Conservation (phyloP, 306 rosid species). For the Biancaea sappan region DNA sequence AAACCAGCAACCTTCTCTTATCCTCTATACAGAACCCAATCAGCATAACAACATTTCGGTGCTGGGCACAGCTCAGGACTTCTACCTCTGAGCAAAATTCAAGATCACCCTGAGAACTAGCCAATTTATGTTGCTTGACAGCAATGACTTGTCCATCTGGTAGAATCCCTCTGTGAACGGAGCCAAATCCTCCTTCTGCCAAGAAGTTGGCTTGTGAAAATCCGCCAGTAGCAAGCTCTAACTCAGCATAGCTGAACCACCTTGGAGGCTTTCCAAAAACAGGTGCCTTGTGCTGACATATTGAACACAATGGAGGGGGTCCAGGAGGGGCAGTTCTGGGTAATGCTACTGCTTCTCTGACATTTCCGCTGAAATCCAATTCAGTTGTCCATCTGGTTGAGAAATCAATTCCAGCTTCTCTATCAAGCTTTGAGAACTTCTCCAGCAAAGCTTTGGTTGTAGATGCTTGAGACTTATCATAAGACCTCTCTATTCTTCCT, state of each 20-base stretch:
- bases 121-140: slow-evolving; percentile 97
- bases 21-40: slow-evolving; percentile 98
- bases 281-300: slow-evolving; percentile 99
- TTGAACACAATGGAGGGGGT: slow-evolving; percentile 95
- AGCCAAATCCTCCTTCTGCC: slow-evolving; percentile 99
- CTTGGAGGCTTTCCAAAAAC: slow-evolving; percentile 96
- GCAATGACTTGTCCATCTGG: slow-evolving; percentile 98
- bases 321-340: slow-evolving; percentile 86
- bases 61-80: slow-evolving; percentile 99
- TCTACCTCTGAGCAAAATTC: slow-evolving; percentile 98
- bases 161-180: slow-evolving; percentile 94
- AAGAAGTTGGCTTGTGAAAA: slow-evolving; percentile 94
- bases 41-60: slow-evolving; percentile 96
- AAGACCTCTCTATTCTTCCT: slow-evolving; percentile 53
- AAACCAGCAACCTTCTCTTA: slow-evolving; percentile 87
- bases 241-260: slow-evolving; percentile 91
- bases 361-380: slow-evolving; percentile 69
- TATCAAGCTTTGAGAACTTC: slow-evolving; percentile 66
- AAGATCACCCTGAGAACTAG: slow-evolving; percentile 96
- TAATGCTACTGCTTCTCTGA: slow-evolving; percentile 86
- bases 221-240: slow-evolving; percentile 95
- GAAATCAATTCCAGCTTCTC: slow-evolving; percentile 64
- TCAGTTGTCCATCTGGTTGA: slow-evolving; percentile 55
- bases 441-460: slow-evolving; percentile 59
- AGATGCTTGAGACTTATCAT: slow-evolving; percentile 56